These are phyloP conservation scores for Miscanthus lutarioriparius DNA, from an alignment of 176 grass and related monocot genomes.

Conservation along the genomic window DNA sequence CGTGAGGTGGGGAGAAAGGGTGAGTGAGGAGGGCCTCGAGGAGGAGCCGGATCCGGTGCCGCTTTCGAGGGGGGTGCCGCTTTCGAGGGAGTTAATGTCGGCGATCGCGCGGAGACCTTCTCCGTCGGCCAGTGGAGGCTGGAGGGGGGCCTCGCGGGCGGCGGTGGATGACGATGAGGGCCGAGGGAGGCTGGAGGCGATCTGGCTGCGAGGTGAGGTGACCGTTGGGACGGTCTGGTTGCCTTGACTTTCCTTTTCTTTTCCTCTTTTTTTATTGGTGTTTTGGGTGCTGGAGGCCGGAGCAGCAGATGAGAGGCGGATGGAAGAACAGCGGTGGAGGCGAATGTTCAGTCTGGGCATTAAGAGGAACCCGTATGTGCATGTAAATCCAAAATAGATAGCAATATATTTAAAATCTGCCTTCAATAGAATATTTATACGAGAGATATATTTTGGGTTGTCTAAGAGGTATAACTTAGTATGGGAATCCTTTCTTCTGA, in stretches of 20 bases:
- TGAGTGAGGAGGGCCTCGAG: neutral
- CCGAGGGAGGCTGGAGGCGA: neutral
- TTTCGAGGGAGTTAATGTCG: conserved; percentile 44
- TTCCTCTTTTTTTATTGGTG: neutral
- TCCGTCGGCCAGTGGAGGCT: neutral
- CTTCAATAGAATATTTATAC: too few relatives aligned
- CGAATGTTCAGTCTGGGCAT: too few relatives aligned
- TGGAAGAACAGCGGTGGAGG: neutral
- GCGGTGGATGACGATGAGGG: neutral
- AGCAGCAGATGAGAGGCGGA: neutral
- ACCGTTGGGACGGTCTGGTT: conserved; percentile 26
- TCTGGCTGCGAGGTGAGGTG: conserved; percentile 9
- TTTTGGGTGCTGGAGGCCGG: neutral
- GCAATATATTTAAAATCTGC: too few relatives aligned
- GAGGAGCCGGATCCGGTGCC: conserved; percentile 42
- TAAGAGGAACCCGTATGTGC: too few relatives aligned
- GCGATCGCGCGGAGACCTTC: conserved; percentile 6
- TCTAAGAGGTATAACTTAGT: too few relatives aligned
- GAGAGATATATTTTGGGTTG: too few relatives aligned
- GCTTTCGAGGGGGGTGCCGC: conserved; percentile 39
- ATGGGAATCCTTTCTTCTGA: too few relatives aligned
- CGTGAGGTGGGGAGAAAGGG: conserved; percentile 37
- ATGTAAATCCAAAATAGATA: too few relatives aligned
- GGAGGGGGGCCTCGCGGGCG: conserved; percentile 13
- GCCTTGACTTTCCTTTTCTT: neutral